phyloP scores from a whole-genome alignment of 2,329 filamentous ascomycete genomes.

The Diaporthe sp. region DNA sequence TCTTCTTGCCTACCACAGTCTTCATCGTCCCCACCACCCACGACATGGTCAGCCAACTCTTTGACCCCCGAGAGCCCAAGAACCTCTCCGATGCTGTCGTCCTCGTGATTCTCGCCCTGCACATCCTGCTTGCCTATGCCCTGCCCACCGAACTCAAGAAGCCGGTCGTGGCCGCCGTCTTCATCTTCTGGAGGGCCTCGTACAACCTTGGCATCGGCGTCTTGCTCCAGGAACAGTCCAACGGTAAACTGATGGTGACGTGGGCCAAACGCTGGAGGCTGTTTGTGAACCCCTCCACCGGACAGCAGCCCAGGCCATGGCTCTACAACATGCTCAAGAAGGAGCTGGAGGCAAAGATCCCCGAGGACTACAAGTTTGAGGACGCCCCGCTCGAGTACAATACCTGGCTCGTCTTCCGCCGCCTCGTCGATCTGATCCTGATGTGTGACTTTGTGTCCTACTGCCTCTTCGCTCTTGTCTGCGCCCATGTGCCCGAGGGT shows the following conservation, averaged over 20 bases:
- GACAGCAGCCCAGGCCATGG: slow-evolving; percentile 84
- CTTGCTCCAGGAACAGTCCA: slow-evolving; percentile 89
- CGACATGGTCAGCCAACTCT: slow-evolving; percentile 98
- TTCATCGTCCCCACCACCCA: slow-evolving; percentile 96
- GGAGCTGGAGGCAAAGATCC: slow-evolving; percentile 95
- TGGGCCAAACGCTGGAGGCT: slow-evolving; percentile 91
- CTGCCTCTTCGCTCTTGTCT: slow-evolving; percentile 94
- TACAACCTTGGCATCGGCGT: slow-evolving; percentile 97
- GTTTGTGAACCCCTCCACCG: slow-evolving; percentile 86
- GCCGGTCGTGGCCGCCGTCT: slow-evolving; percentile 84
- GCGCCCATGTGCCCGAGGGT: slow-evolving; percentile 79
- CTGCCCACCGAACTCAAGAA: slow-evolving; percentile 79
- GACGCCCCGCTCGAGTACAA: slow-evolving; percentile 97
- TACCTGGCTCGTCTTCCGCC: slow-evolving; percentile 96
- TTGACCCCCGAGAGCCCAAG: slow-evolving; percentile 95
- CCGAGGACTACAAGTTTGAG: slow-evolving; percentile 93
- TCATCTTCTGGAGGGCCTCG: slow-evolving; percentile 90
- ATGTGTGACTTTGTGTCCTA: slow-evolving; percentile 99
- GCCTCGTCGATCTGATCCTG: slow-evolving; percentile 94
- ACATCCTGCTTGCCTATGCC: slow-evolving; percentile 80
- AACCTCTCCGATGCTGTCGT: slow-evolving; percentile 90
- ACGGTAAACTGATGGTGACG: slow-evolving; percentile 85
- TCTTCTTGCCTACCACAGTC: slow-evolving; percentile 66
- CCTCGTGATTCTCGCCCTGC: slow-evolving; percentile 80
- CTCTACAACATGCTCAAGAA: slow-evolving; percentile 87